Base-by-base conservation (phyloP, 257 asterid genomes). In the Buddleja alternifolia region DNA sequence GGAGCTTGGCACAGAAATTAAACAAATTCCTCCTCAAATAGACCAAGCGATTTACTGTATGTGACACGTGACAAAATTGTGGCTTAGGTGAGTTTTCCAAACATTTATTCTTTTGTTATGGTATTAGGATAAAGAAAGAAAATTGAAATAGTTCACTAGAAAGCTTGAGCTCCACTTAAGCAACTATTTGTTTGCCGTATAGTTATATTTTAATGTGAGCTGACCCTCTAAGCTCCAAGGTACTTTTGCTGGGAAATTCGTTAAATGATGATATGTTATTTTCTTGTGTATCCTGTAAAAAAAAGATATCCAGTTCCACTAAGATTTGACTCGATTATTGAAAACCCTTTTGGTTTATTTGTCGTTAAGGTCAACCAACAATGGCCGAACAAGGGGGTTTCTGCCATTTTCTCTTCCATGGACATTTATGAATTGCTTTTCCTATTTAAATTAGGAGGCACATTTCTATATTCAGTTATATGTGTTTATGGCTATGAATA, bases 1-100 rank as follows among this genome's bases (percentile, higher is more conserved):
- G 77, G 83, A 80, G 63, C 85, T 83, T 60, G 85, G 88, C 40
- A 75, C 80, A 32, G 88, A 80, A 66, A 80, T 77, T n/a, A 83
- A 77, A 68, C 83, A 80, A 66, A 83, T 79, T 54, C 88, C 87
- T 58, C 77, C 85, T 10, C 73, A 71, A 20, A 82, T 82, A 17
- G 82, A 82, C 58, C 84, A 79, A 72, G 78, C 81, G 36, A 74
- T 76, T n/a, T 82, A 82, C 58, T 79, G 82, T 61, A 32, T 29
- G 40, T 78, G 63, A 78, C 51, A 53, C 34, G 67, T 23, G 45
- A 39, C 71, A 63, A 48, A 42, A 25, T 17, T 15, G 51, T 39
- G 63, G 48, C 32, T 12, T 51, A 1, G 47, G 78, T 67, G 70
- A 67, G 74, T 59, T 62, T 42, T 32, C 19, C 11, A 0, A 42